A percentile compares a stretch with the other conserved stretches of the same genome.
phyloP scores from a whole-genome alignment of 1,139 yeast species.

The Trichomonascaceae sp. region DNA sequence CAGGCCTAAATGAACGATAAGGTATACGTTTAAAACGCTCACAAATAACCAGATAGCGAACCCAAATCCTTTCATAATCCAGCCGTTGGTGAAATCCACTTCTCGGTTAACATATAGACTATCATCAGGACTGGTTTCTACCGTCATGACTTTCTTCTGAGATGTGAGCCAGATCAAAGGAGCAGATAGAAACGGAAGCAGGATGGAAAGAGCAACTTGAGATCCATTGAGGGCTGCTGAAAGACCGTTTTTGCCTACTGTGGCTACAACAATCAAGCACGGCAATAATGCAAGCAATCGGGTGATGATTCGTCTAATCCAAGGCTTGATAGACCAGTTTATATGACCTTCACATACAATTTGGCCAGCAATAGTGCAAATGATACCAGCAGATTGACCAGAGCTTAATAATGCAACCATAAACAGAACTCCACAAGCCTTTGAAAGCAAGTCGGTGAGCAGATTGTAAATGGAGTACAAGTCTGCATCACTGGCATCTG shows the following conservation, averaged over 20 bases:
- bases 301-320: slow-evolving; percentile 69
- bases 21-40: slow-evolving; percentile 58
- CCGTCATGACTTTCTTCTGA: slow-evolving; percentile 52
- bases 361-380: slow-evolving; percentile 84
- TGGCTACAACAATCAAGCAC: slow-evolving; percentile 49
- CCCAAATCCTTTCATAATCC: slow-evolving; percentile 48
- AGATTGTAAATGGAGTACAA: slow-evolving; percentile 62
- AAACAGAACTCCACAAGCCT: slow-evolving; percentile 70
- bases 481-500: slow-evolving; percentile 66
- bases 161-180: slow-evolving; percentile 75
- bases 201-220: slow-evolving; percentile 66
- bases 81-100: slow-evolving; percentile 51
- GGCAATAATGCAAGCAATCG: slow-evolving; percentile 69
- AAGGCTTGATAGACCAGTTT: slow-evolving; percentile 67
- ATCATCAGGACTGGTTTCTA: slow-evolving; percentile 28
- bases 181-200: slow-evolving; percentile 69
- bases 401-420: slow-evolving; percentile 69
- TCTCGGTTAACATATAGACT: slow-evolving; percentile 1
- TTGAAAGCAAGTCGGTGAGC: slow-evolving; percentile 51
- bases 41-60: slow-evolving; percentile 58
- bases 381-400: slow-evolving; percentile 81
- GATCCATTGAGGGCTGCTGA: slow-evolving; percentile 64
- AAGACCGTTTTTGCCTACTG: slow-evolving; percentile 61
- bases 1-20: slow-evolving; percentile 56
- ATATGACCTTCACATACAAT: slow-evolving; percentile 80